Evolutionary conservation across 306 rosid genomes (phyloP).

Genomic region (Senna tora): DNA sequence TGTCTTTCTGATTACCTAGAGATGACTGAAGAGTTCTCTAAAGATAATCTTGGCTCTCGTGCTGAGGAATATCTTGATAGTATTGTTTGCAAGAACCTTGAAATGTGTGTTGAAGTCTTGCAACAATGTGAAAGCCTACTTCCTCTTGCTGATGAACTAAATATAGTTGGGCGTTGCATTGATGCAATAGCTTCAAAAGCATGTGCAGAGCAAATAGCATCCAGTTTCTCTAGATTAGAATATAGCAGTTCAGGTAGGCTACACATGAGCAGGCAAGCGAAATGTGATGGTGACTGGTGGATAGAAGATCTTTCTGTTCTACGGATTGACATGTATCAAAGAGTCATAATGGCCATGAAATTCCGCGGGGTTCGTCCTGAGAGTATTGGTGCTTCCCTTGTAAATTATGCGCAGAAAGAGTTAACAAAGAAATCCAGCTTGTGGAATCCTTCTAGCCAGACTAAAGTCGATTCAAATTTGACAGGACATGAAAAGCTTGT

Average conservation of each 20-base stretch:
- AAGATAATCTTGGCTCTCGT: slow-evolving; percentile 84
- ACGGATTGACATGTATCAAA: slow-evolving; percentile 76
- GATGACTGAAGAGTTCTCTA: slow-evolving; percentile 93
- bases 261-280: slow-evolving; percentile 90
- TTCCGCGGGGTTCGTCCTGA: slow-evolving; percentile 96
- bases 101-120: slow-evolving; percentile 90
- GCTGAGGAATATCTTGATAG: slow-evolving; percentile 80
- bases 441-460: slow-evolving; percentile 81
- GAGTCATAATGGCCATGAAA: slow-evolving; percentile 94
- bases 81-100: slow-evolving; percentile 88
- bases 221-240: slow-evolving; percentile 95
- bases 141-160: slow-evolving; percentile 91
- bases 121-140: slow-evolving; percentile 85
- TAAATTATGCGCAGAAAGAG: slow-evolving; percentile 90
- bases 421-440: slow-evolving; percentile 77
- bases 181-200: slow-evolving; percentile 96
- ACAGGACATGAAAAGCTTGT: slow-evolving; percentile 72
- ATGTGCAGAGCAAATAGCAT: slow-evolving; percentile 97
- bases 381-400: slow-evolving; percentile 87
- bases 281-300: slow-evolving; percentile 97
- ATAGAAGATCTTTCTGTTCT: slow-evolving; percentile 93
- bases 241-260: slow-evolving; percentile 97
- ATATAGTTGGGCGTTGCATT: slow-evolving; percentile 75
- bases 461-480: slow-evolving; percentile 72
- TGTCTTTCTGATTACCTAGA: slow-evolving; percentile 89